These are phyloP conservation scores for Leishmania guyanensis DNA, from an alignment of 208 protist species.

Conservation along the genomic window DNA sequence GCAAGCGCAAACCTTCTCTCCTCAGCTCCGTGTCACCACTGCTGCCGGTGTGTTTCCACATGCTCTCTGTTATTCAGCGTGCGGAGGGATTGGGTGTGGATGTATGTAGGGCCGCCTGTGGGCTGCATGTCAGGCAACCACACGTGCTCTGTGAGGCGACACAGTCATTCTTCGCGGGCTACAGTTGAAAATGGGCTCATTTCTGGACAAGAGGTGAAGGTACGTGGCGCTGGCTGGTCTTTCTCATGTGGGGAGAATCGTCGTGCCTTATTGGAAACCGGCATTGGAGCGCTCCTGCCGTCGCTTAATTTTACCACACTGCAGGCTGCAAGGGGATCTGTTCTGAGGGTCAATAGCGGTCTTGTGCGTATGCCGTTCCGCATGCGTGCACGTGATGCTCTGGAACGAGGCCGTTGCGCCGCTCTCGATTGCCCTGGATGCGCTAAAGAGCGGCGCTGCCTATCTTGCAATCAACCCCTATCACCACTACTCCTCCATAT, in stretches of 20 bases:
- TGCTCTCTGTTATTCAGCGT: background rate
- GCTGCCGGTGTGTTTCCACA: background rate
- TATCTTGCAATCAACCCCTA: background rate
- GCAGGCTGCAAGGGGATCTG: background rate
- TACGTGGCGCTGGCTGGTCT: background rate
- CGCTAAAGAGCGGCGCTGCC: background rate
- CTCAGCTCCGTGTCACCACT: background rate
- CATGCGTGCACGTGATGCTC: background rate
- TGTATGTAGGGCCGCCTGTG: background rate
- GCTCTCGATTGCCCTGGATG: background rate
- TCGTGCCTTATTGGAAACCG: background rate
- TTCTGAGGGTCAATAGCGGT: background rate
- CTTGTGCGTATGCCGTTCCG: background rate
- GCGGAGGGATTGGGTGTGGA: background rate
- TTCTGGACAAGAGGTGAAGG: background rate
- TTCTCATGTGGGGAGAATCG: background rate
- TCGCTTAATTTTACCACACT: background rate
- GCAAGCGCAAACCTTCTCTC: background rate
- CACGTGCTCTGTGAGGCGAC: background rate
- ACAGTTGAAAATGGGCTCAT: background rate
- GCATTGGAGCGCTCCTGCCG: background rate
- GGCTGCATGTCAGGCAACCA: background rate
- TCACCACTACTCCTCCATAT: background rate
- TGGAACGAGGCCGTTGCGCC: background rate
- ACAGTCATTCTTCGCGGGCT: background rate